These are phyloP conservation scores for Picochlorum sp. DNA, from an alignment of 139 green algal species.

Conservation along the genomic window DNA sequence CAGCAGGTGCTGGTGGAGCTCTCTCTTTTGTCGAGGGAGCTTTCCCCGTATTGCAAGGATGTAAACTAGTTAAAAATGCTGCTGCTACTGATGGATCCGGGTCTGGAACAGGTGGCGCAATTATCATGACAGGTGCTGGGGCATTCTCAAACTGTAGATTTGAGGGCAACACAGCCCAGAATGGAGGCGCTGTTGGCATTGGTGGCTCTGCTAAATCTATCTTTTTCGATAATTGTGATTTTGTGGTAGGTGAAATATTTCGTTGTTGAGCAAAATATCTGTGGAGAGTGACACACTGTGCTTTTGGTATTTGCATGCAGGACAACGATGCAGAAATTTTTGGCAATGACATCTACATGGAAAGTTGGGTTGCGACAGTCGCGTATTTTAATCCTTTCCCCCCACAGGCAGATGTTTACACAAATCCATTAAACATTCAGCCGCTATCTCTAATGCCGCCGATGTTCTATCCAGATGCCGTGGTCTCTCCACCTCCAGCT, in stretches of 20 bases:
- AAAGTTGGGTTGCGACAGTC: slow-evolving; percentile 27
- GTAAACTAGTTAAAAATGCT: slow-evolving; percentile 6
- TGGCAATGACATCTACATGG: slow-evolving; percentile 33
- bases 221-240: slow-evolving; percentile 28
- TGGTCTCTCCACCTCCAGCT: slow-evolving; percentile 17
- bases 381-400: slow-evolving; percentile 28
- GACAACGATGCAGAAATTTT: slow-evolving; percentile 27
- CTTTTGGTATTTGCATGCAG: not conserved
- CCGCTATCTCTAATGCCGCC: slow-evolving; percentile 12
- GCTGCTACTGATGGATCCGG: slow-evolving; percentile 14
- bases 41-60: slow-evolving; percentile 11
- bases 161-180: slow-evolving; percentile 11
- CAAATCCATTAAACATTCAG: slow-evolving; percentile 9
- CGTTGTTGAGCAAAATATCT: not conserved
- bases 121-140: slow-evolving; percentile 19
- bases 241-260: slow-evolving; percentile 4
- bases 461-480: slow-evolving; percentile 6
- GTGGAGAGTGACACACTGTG: too few relatives aligned
- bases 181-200: slow-evolving; percentile 23
- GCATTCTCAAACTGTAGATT: slow-evolving; percentile 18
- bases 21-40: slow-evolving; percentile 21
- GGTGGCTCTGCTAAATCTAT: slow-evolving; percentile 20
- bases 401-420: slow-evolving; percentile 17
- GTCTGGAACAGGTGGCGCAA: slow-evolving; percentile 19
- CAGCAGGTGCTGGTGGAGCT: slow-evolving; percentile 12